These are phyloP conservation scores for Lactifluus hygrophoroides DNA, from an alignment of 768 basidiomycete species.

Conservation along the genomic window DNA sequence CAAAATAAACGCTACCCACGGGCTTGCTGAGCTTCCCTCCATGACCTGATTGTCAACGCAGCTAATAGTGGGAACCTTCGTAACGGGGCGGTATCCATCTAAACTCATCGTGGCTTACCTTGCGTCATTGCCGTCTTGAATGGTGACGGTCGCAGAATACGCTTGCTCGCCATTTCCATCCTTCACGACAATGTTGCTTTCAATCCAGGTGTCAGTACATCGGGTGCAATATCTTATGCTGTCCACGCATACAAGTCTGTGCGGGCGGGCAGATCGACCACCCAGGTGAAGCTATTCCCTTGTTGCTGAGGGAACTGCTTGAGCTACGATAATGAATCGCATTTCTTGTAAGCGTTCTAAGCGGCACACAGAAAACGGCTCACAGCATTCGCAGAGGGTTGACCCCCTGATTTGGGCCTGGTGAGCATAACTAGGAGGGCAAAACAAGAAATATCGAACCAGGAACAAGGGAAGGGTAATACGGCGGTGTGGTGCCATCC, in stretches of 20 bases:
- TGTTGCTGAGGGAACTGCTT: constrained; percentile 42
- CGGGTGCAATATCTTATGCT: not conserved
- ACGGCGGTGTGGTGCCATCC: constrained; percentile 42
- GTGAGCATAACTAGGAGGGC: not conserved
- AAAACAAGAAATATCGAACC: constrained; percentile 32
- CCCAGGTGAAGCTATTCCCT: constrained; percentile 45
- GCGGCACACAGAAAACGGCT: constrained; percentile 15
- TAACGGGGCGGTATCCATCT: not conserved
- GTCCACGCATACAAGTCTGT: constrained; percentile 39
- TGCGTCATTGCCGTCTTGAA: constrained; percentile 31
- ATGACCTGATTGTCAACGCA: constrained; percentile 9
- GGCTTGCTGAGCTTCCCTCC: constrained; percentile 8
- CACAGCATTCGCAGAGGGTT: constrained; percentile 45
- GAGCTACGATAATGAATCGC: constrained; percentile 31
- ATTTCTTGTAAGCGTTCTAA: not conserved
- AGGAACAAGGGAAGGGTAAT: constrained; percentile 52
- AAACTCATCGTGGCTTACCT: constrained; percentile 26
- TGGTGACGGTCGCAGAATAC: constrained; percentile 44
- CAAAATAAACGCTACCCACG: not conserved
- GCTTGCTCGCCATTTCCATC: constrained; percentile 46
- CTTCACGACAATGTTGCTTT: constrained; percentile 48
- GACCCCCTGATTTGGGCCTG: constrained; percentile 36
- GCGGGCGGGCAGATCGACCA: constrained; percentile 37
- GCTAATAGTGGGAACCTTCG: not conserved
- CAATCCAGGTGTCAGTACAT: not conserved